A percentile compares a stretch with the other conserved stretches of the same genome.
Conservation (phyloP, 805 yeast species). For the Sugiyamaella valdiviana region DNA sequence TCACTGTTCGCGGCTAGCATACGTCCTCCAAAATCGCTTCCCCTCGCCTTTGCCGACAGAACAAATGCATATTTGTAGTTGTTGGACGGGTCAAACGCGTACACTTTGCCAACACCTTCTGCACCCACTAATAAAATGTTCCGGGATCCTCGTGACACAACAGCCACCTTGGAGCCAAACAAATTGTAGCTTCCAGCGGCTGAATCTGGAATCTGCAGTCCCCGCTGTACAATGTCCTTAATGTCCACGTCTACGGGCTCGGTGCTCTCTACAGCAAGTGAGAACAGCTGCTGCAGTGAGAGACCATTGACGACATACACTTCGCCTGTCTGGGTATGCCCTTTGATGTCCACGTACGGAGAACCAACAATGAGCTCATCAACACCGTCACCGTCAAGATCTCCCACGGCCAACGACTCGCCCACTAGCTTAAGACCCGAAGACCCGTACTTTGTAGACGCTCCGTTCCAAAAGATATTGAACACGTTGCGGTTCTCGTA, state of each 20-base stretch:
- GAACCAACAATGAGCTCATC: constrained; percentile 43
- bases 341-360: constrained; percentile 35
- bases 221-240: constrained; percentile 6
- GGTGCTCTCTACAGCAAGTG: constrained; percentile 8
- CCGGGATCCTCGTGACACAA: constrained; percentile 17
- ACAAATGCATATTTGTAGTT: constrained; percentile 15
- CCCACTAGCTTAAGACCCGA: constrained; percentile 43
- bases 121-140: constrained; percentile 33
- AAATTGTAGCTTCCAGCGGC: constrained; percentile 34
- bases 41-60: constrained; percentile 3
- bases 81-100: constrained; percentile 29
- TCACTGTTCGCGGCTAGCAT: constrained; percentile 22
- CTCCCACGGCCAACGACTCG: constrained; percentile 28
- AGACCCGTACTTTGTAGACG: constrained; percentile 33
- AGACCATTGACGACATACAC: constrained; percentile 32
- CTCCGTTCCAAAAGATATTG: constrained; percentile 25
- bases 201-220: constrained; percentile 12
- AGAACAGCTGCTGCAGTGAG: constrained; percentile 17
- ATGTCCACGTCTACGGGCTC: constrained; percentile 14
- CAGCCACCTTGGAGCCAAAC: constrained; percentile 36
- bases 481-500: constrained; percentile 23
- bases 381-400: constrained; percentile 35
- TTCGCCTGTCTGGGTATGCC: constrained; percentile 34
- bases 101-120: constrained; percentile 36
- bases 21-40: constrained; percentile 26